Conservation (phyloP, 225 moss, liverwort and hornwort species). For the Lunularia cruciata region DNA sequence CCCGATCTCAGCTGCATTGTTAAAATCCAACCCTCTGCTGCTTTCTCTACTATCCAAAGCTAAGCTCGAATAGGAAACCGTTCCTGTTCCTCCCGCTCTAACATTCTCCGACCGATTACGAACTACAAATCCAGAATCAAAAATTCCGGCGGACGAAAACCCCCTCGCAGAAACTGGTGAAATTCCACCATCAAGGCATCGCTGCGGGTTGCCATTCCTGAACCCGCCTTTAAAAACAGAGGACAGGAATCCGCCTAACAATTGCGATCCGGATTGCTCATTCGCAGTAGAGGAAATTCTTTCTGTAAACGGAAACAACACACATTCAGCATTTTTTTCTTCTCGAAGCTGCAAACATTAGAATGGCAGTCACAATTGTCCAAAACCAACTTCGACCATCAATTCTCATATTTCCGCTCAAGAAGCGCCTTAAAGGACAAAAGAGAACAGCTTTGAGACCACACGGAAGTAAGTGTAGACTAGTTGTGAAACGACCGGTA, state of each 20-base stretch:
- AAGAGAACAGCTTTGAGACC: too few species aligned
- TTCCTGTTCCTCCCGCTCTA: neutral
- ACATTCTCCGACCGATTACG: neutral
- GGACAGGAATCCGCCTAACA: neutral
- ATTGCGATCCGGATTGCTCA: neutral
- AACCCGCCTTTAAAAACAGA: neutral
- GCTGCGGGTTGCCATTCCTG: neutral
- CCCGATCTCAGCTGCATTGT: constrained; percentile 37
- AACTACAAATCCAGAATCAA: neutral
- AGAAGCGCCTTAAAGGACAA: too few species aligned
- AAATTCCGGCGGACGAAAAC: neutral
- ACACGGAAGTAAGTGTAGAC: too few species aligned
- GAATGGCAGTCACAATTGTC: too few species aligned
- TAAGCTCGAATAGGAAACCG: constrained; percentile 18
- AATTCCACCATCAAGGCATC: neutral
- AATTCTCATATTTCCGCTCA: too few species aligned
- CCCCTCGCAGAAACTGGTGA: neutral
- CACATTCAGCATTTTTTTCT: too few species aligned
- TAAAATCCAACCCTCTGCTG: constrained; percentile 3
- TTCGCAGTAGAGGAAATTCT: too few species aligned
- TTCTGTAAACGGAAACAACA: too few species aligned
- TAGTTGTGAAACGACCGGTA: too few species aligned
- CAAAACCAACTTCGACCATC: too few species aligned
- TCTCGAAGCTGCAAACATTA: too few species aligned
- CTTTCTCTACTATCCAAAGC: constrained; percentile 30